phyloP scores from a whole-genome alignment of 2,329 filamentous ascomycete species.

The Aureobasidium melanogenum region DNA sequence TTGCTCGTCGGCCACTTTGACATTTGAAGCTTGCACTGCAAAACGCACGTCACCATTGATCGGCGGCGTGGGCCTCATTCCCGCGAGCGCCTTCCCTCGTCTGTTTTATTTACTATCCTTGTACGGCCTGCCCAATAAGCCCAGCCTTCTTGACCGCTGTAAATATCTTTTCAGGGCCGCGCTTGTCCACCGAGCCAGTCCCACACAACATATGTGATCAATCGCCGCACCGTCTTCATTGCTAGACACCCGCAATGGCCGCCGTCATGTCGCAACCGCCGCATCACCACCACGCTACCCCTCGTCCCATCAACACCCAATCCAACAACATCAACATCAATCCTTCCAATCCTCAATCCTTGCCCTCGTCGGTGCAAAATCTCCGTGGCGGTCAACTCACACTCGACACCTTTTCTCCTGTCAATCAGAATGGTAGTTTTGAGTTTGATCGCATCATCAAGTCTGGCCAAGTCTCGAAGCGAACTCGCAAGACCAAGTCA shows the following conservation, averaged over 20 bases:
- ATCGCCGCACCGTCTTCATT: neutral
- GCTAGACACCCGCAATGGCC: conserved; percentile 17
- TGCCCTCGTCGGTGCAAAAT: conserved; percentile 5
- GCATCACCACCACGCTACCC: neutral
- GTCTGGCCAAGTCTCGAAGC: conserved; percentile 74
- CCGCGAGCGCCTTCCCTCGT: neutral
- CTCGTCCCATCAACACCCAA: neutral
- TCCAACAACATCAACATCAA: neutral
- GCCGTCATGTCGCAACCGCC: conserved; percentile 17
- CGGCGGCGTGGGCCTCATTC: neutral
- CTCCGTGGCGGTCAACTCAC: conserved; percentile 36
- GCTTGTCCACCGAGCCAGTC: neutral
- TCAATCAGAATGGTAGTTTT: conserved; percentile 92
- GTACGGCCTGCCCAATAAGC: neutral
- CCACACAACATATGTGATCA: neutral
- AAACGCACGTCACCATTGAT: neutral
- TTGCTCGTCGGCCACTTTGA: neutral
- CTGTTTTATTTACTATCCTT: neutral
- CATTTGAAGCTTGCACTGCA: neutral
- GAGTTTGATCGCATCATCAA: conserved; percentile 93
- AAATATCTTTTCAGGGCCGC: neutral
- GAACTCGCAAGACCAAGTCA: conserved; percentile 88
- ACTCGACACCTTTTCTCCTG: conserved; percentile 66
- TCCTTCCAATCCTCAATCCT: conserved; percentile 13
- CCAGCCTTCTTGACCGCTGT: neutral